phyloP scores from a whole-genome alignment of 2,329 filamentous ascomycete species.

The Fusarium beomiforme region DNA sequence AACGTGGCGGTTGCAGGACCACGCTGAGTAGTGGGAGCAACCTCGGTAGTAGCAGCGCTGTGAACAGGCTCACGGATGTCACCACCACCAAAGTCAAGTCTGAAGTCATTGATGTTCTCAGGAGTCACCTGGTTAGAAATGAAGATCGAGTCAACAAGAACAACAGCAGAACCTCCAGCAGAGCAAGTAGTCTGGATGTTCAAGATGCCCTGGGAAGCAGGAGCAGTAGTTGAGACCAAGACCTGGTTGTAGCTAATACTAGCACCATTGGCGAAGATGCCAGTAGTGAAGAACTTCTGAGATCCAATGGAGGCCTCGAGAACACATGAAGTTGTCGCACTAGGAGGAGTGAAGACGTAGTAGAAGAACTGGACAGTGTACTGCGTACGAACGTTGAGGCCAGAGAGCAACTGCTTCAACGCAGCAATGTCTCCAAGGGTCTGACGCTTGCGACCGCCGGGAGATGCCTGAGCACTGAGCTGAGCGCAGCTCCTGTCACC shows the following conservation, averaged over 20 bases:
- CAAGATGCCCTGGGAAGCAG: not conserved
- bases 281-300: not conserved
- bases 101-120: constrained; percentile 20
- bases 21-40: not conserved
- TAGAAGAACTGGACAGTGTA: constrained; percentile 38
- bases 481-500: not conserved
- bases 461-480: not conserved
- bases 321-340: not conserved
- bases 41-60: not conserved
- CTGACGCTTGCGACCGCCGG: not conserved
- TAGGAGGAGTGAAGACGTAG: not conserved
- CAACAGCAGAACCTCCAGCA: not conserved
- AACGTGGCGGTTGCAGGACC: no score
- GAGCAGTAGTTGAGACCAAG: not conserved
- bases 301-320: constrained; percentile 21
- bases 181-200: constrained; percentile 17
- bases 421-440: not conserved
- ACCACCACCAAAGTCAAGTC: constrained; percentile 28
- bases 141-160: constrained; percentile 34
- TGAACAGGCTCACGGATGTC: not conserved
- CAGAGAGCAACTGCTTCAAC: constrained; percentile 4
- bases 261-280: not conserved
- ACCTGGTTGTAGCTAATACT: not conserved
- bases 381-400: constrained; percentile 4
- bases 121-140: constrained; percentile 35